Evolutionary conservation across 2,329 filamentous ascomycete species (phyloP).

Genomic region (Xylariales sp.): DNA sequence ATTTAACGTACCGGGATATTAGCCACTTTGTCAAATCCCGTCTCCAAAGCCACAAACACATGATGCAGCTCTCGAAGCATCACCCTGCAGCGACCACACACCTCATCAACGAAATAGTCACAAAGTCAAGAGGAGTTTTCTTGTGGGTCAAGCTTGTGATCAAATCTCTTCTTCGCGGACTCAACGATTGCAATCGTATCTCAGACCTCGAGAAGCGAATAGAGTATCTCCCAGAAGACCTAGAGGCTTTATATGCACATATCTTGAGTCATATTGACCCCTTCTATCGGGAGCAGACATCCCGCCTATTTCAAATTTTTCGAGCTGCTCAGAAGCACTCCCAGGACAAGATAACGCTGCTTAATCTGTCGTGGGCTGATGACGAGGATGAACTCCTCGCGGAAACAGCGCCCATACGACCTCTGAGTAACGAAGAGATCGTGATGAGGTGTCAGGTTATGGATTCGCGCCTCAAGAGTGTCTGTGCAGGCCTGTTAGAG

Average conservation of each 20-base stretch:
- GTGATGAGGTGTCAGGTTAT: background rate
- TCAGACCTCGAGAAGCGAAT: constrained; percentile 1
- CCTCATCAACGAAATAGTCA: background rate
- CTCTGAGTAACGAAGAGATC: background rate
- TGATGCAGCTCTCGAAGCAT: background rate
- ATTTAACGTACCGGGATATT: background rate
- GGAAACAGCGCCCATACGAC: background rate
- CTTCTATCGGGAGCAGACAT: background rate
- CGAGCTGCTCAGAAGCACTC: background rate
- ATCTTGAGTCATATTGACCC: background rate
- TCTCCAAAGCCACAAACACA: background rate
- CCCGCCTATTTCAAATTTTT: background rate
- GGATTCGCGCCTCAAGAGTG: background rate
- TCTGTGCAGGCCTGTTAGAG: constrained; percentile 1
- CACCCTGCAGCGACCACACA: background rate
- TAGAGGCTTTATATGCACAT: background rate
- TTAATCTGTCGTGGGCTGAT: background rate
- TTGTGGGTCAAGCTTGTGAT: constrained; percentile 5
- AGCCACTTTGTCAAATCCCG: background rate
- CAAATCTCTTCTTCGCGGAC: background rate
- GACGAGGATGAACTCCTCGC: background rate
- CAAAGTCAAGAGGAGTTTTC: constrained; percentile 3
- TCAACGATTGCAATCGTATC: constrained; percentile 1
- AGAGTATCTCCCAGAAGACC: background rate
- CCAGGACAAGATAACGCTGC: background rate